Evolutionary conservation across 352 stramenopile genomes (phyloP), one percentile per base, ranked within the genome.

Genomic region (Pythium brassicae): DNA sequence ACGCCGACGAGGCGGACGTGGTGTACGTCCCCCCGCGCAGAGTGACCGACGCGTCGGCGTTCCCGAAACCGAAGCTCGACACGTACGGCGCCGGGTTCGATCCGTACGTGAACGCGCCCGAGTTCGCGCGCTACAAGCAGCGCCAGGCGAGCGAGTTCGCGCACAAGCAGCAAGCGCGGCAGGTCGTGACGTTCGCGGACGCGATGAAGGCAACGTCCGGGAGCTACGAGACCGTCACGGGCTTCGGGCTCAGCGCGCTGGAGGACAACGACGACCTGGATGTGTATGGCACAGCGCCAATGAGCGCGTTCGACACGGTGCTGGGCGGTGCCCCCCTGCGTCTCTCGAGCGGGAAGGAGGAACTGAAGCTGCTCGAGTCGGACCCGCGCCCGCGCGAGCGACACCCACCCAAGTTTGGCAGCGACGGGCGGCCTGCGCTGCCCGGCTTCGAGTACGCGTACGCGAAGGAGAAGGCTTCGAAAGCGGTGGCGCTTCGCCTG

Each of bases 191-290:
- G n/a, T 92, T 94, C 56, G 62, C 79, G 0, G 81, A 91, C 27
- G 81, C 82, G 7, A 76, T 94, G 35, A 73, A 78, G 39, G 57
- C 43, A 5, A 66, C 55, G 3, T 63, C 60, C 22, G 73, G 71
- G 17, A 76, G 58, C 35, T 72, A 74, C 57, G 61, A 53, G n/a
- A 65, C 58, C 4, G 66, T 70, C 0, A 85, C 64, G 35, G 76
- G 58, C 6, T 90, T 88, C 48, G 85, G 85, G 19, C 58, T 95
- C 4, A 79, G 85, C 58, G 79, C 85, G 2, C 61, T 95, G 10
- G 85, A 95, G 57, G 85, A 95, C 43, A 86, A 91, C 50, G 83
- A 95, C 54, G 85, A 95, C 42, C 35, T 93, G 1, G 85, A 95
- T 43, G 79, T 95, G 29, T 95, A 95, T 44, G 83, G 69, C 6